Evolutionary conservation across 768 basidiomycete genomes (phyloP).

Genomic region (Mycena venus): DNA sequence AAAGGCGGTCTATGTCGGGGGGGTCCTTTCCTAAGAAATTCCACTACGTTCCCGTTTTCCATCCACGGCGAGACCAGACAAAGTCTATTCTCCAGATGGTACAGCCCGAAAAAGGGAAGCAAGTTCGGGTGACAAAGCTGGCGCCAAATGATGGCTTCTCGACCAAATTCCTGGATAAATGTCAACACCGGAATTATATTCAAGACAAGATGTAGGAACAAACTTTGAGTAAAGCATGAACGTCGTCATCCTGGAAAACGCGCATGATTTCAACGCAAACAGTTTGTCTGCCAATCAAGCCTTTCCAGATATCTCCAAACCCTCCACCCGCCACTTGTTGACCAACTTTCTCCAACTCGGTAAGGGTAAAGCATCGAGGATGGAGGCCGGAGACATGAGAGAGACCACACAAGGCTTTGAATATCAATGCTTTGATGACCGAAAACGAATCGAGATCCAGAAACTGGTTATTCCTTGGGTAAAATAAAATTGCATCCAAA

Average conservation of each 20-base stretch:
- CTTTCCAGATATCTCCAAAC: no score
- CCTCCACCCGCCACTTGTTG: conserved; percentile 25
- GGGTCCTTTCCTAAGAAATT: conserved; percentile 24
- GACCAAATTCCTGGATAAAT: neutral
- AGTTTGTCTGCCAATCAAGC: conserved; percentile 15
- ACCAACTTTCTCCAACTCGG: conserved; percentile 5
- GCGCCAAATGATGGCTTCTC: no score
- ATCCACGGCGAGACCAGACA: no score
- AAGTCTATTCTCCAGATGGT: no score
- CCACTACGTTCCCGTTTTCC: no score
- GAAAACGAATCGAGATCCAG: conserved; percentile 8
- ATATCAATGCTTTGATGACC: neutral
- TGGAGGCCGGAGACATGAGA: conserved; percentile 11
- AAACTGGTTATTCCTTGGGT: neutral
- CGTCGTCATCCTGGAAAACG: neutral
- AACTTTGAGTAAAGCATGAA: conserved; percentile 9
- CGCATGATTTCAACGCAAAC: conserved; percentile 32
- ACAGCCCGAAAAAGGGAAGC: no score
- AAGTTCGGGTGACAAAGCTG: no score
- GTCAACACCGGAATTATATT: neutral
- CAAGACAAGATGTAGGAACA: neutral
- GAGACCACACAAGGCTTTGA: conserved; percentile 10
- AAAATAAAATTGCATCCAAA: neutral
- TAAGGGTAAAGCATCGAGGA: conserved; percentile 18
- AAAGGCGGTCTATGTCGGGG: neutral